Evolutionary conservation across 139 green algal species (phyloP).

Genomic region (Chlorella ohadii): DNA sequence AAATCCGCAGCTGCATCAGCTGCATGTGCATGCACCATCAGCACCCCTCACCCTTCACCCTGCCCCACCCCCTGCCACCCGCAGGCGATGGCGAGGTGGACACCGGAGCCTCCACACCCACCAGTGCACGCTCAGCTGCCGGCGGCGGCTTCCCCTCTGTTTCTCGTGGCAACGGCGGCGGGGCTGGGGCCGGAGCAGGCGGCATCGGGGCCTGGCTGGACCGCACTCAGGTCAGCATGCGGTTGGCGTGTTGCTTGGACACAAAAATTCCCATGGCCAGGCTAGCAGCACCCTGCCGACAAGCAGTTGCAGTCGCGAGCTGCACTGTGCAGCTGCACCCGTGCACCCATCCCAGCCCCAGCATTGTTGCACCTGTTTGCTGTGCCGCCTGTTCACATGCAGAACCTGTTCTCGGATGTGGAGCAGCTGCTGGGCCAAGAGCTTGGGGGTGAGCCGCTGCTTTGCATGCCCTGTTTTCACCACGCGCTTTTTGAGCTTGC

Average conservation of each 20-base stretch:
- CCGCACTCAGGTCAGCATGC: not conserved
- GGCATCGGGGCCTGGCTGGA: conserved; percentile 18
- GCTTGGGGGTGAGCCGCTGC: not conserved
- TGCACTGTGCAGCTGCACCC: too few species aligned
- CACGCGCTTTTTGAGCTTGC: too few species aligned
- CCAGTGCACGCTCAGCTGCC: not conserved
- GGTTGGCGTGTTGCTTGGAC: too few species aligned
- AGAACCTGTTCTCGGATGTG: not conserved
- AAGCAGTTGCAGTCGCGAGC: too few species aligned
- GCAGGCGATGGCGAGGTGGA: not conserved
- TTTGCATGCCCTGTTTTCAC: too few species aligned
- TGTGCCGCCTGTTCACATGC: too few species aligned
- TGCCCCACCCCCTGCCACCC: not conserved
- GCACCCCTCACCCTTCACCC: not conserved
- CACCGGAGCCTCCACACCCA: not conserved
- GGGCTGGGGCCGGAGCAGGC: not conserved
- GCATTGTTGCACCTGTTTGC: too few species aligned
- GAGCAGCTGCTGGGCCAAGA: conserved; percentile 25
- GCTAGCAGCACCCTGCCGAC: too few species aligned
- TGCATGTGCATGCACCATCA: not conserved
- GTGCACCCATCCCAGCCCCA: too few species aligned
- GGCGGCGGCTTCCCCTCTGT: not conserved
- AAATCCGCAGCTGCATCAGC: not conserved
- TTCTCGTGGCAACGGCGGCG: not conserved
- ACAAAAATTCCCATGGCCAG: too few species aligned